Base-by-base conservation (phyloP, 1,139 yeast genomes). In the Trichomonascaceae sp. region DNA sequence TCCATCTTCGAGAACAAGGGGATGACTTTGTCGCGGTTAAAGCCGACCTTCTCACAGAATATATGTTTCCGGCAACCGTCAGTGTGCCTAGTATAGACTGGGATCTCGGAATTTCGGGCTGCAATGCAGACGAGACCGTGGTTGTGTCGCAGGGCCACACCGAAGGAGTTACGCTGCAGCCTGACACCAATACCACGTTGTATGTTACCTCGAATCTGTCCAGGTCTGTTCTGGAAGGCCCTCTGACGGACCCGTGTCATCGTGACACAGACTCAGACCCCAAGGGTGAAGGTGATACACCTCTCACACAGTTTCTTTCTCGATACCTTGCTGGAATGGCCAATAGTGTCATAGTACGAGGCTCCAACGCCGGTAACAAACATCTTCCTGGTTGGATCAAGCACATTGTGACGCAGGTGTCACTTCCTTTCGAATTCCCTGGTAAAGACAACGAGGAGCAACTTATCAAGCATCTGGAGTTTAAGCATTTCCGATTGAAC, bases 281-380 rank as follows among this genome's bases (percentile, higher is more conserved):
- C n/a, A n/a, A n/a, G n/a, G n/a, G n/a, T n/a, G 23, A 20, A 20
- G 11, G 11, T 20, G 23, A 20, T 20, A 20, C 52, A 2, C 48
- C 48, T 5, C 34, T 50, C 13, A 52, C 47, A 29, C 28, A 20
- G 30, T 43, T 48, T 29, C 34, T 45, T 2, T 37, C 42, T 26
- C 34, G 33, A 11, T 50, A 48, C 31, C 33, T 50, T 6, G 39
- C 38, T 5, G 54, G 54, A 1, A 26, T 36, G 8, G 28, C 34
- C 3, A 43, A 43, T 26, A 28, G 23, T 8, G 33, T 48, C 3
- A 16, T 25, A 4, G 31, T 41, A 17, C 35, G 34, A 16, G 48
- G 51, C 1, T 34, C 48, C 1, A 31, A 34, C 15, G 30, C 30
- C 4, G 23, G 11, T 20, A 20, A 20, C 11, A 20, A 20, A 8